Conservation (phyloP, 257 asterid species). For the Solanum chiquidenum region DNA sequence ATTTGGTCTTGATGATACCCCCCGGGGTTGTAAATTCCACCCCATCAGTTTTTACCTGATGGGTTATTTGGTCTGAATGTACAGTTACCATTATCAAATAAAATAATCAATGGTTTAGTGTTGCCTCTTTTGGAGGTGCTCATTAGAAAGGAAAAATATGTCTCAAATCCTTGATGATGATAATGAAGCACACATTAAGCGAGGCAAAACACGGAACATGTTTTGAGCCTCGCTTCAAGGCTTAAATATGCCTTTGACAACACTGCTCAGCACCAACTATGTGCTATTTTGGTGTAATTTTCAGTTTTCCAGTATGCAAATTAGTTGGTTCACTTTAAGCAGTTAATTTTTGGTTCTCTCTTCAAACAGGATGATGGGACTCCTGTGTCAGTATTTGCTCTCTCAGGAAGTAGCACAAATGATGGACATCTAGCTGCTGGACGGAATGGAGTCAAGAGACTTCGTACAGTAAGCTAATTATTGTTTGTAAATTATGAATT, state of each 20-base stretch:
- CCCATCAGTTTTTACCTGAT: not conserved
- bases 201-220: not conserved
- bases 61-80: not conserved
- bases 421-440: conserved; percentile 97
- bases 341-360: not conserved
- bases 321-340: not conserved
- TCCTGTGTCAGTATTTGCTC: conserved; percentile 90
- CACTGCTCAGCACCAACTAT: not conserved
- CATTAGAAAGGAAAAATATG: not conserved
- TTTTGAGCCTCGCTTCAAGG: not conserved
- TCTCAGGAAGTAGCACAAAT: conserved; percentile 70
- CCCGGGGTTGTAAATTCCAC: not conserved
- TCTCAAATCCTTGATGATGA: not conserved
- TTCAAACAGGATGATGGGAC: conserved; percentile 81
- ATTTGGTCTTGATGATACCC: not conserved
- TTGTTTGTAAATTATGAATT: not conserved
- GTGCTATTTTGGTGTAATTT: not conserved
- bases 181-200: not conserved
- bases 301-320: not conserved
- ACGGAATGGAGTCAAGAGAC: conserved; percentile 96
- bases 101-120: not conserved
- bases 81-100: not conserved
- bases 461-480: conserved; percentile 70
- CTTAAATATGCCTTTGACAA: not conserved
- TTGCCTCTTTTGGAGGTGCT: not conserved